phyloP scores from a whole-genome alignment of 2,329 filamentous ascomycete genomes.

The Botryotinia narcissicola region DNA sequence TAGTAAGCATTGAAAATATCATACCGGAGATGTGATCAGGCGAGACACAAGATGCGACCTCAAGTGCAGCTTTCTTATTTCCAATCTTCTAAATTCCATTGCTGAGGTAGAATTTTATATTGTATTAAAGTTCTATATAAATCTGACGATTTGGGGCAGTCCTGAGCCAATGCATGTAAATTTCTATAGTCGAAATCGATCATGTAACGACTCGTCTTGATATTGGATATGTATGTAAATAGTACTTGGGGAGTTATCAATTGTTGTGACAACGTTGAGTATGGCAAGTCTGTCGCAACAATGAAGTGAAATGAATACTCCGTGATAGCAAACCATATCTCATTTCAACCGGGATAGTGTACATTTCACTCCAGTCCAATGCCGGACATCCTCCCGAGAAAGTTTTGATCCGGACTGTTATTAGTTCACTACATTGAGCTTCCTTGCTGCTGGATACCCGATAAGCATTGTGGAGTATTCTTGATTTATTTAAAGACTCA shows the following conservation, averaged over 20 bases:
- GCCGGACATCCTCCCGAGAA: not conserved
- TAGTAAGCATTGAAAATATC: not conserved
- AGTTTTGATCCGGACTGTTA: not conserved
- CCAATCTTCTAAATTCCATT: too few species aligned
- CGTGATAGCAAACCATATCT: not conserved
- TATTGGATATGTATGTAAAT: not conserved
- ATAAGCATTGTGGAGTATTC: not conserved
- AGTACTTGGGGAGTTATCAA: fast-evolving
- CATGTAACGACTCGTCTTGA: too few species aligned
- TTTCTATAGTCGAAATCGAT: too few species aligned
- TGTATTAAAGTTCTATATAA: too few species aligned
- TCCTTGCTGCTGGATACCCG: too few species aligned
- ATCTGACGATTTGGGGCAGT: too few species aligned
- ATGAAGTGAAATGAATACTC: not conserved
- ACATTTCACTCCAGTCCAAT: not conserved
- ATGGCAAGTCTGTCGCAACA: not conserved
- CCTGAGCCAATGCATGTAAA: too few species aligned
- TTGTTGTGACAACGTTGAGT: not conserved
- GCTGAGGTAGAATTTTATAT: too few species aligned
- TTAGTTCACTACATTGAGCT: fast-evolving
- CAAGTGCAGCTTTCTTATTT: too few species aligned
- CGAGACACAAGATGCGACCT: not conserved
- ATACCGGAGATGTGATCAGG: too few species aligned
- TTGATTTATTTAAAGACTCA: not conserved
- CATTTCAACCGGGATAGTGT: not conserved